Conservation (phyloP, 495 filamentous ascomycete species). For the Tuber calosporum region DNA sequence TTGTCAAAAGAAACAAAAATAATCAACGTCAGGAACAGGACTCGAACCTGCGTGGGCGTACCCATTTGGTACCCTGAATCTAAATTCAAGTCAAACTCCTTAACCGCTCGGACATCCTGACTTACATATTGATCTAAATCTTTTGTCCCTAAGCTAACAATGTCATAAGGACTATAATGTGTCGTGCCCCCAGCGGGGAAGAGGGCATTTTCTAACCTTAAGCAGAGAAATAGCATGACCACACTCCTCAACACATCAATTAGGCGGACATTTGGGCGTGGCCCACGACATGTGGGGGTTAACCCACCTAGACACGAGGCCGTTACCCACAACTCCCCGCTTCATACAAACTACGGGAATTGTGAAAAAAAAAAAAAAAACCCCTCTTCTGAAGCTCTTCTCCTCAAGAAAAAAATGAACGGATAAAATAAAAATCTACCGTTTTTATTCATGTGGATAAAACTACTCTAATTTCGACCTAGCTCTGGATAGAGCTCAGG, state of each 20-base stretch:
- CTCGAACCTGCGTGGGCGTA: conserved; percentile 25
- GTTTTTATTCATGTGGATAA: not conserved
- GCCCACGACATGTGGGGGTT: not conserved
- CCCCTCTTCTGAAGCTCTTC: not conserved
- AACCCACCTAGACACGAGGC: not conserved
- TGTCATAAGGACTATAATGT: not conserved
- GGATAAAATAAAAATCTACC: not conserved
- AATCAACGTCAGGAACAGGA: conserved; percentile 18
- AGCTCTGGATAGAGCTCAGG: no score
- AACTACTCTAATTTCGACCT: not conserved
- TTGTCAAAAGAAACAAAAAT: not conserved
- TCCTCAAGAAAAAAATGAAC: not conserved
- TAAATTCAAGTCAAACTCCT: conserved; percentile 14
- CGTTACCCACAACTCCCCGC: not conserved
- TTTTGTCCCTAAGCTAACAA: not conserved
- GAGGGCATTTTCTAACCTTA: not conserved
- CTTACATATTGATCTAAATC: not conserved
- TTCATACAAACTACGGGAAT: not conserved
- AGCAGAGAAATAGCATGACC: not conserved
- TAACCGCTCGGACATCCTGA: conserved; percentile 23
- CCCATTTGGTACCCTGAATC: conserved; percentile 13
- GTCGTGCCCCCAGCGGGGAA: not conserved
- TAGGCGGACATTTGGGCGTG: not conserved
- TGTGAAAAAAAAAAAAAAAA: not conserved
- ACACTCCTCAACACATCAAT: not conserved